Percentiles rank a stretch among this genome's conserved stretches.
Conservation (phyloP, 441 rosid species). For the Populus hybrid region DNA sequence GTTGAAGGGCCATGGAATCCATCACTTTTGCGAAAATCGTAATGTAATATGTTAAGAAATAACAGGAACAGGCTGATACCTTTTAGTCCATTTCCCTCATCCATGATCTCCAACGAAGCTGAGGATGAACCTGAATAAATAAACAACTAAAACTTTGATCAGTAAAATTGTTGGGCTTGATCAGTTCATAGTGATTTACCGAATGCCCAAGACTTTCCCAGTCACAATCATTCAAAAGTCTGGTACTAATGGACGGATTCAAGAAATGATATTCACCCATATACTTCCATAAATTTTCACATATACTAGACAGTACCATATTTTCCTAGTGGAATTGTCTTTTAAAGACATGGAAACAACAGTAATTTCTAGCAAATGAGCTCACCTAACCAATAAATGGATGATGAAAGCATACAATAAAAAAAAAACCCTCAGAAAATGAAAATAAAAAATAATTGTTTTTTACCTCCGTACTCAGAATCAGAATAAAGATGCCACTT, state of each 20-base stretch:
- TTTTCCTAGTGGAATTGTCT: neutral
- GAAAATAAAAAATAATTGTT: neutral
- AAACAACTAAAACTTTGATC: neutral
- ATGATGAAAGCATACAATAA: neutral
- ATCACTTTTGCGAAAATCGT: neutral
- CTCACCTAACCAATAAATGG: neutral
- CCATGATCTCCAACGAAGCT: conserved; percentile 47
- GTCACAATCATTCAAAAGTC: neutral
- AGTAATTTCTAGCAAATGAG: neutral
- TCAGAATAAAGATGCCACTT: conserved; percentile 92
- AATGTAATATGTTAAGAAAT: neutral
- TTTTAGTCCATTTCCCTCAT: conserved; percentile 48
- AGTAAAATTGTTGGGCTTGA: neutral
- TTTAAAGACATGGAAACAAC: neutral
- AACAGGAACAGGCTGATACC: conserved; percentile 27
- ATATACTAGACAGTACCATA: neutral
- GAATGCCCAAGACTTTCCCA: neutral
- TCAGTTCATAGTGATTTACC: neutral
- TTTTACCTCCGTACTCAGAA: conserved; percentile 83
- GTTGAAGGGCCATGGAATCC: neutral
- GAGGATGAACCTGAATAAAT: neutral
- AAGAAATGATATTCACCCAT: neutral
- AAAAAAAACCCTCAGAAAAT: neutral
- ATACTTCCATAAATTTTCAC: neutral
- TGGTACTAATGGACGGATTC: neutral